Base-by-base conservation (phyloP, 305 asterid genomes). In the Plantago lanceolata region DNA sequence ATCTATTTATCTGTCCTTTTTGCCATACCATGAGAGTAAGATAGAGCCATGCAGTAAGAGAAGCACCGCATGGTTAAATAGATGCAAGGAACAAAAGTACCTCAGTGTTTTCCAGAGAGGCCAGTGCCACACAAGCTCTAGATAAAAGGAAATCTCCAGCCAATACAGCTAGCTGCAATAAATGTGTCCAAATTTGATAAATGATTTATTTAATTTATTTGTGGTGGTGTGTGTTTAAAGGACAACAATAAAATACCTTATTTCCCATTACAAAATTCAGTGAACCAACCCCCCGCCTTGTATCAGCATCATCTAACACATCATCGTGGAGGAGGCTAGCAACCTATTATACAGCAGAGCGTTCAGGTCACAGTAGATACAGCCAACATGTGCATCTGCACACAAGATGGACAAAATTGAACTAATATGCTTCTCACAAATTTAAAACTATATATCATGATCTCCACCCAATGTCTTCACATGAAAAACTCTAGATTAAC, bases 261-360 rank as follows among this genome's bases (percentile, higher is more conserved):
- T 89, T 89, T 68, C 98, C 96, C 98, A 92, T 85, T 60, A 85
- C 88, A 70, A 59, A 85, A 70, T 92, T 92, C 72, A 92, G 72
- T 29, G 98, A 89, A 70, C 88, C 85, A 48, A 92, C 80, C 56
- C 98, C 98, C 31, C 98, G 78, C 75, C 96, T 85, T 19, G 96
- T 87, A 63, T 89, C 96, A 59, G 98, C 98, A 72, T 92, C 98
- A 84, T 89, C 98, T 81, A 92, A 73, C 72, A 92, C 96, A 59
- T 92, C 98, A 76, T 92, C 96, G 74, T 92, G 98, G 63, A 92
- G 98, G 78, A 92, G 95, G 81, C 98, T 92, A 47, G 98, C 96
- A 69, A 92, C 96, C 98, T 92, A 70, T 58, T 18, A 69, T 43
- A 64, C 61, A 48, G 33, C 18, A 33, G 40, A 33, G 40, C 9